phyloP scores from a whole-genome alignment of 371 early-diverging fungal genomes.

The Mortierella sp. region DNA sequence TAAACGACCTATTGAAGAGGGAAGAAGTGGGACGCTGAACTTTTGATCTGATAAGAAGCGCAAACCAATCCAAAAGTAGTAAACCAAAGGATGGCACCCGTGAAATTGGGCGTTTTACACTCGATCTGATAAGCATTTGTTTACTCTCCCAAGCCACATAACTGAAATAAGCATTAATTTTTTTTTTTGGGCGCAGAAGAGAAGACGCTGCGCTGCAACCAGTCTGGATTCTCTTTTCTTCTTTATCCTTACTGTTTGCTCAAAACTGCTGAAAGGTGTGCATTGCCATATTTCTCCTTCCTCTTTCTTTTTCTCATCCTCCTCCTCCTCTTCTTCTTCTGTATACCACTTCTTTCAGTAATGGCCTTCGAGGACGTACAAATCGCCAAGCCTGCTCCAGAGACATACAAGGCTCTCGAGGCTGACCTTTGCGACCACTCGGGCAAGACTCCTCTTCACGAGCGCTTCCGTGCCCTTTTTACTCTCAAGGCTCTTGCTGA shows the following conservation, averaged over 20 bases:
- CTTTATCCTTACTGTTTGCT: not conserved
- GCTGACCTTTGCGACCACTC: conserved; percentile 69
- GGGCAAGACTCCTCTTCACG: conserved; percentile 75
- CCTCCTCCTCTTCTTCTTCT: not conserved
- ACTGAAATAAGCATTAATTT: not conserved
- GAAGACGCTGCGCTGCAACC: conserved; percentile 12
- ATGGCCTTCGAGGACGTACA: conserved; percentile 55
- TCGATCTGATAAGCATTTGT: not conserved
- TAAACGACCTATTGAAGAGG: too few species aligned
- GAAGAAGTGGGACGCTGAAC: too few species aligned
- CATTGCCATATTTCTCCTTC: not conserved
- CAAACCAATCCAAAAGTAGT: too few species aligned
- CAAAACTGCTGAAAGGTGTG: not conserved
- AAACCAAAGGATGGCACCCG: too few species aligned
- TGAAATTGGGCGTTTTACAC: too few species aligned
- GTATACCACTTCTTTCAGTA: conserved; percentile 6
- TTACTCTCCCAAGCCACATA: not conserved
- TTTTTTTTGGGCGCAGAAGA: not conserved
- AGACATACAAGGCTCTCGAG: conserved; percentile 62
- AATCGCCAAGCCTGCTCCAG: conserved; percentile 27
- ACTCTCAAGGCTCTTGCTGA: conserved; percentile 91
- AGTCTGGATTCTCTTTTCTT: conserved; percentile 5
- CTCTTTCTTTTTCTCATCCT: not conserved
- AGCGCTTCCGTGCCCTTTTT: conserved; percentile 97
- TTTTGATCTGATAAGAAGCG: not conserved